Evolutionary conservation across 2,329 filamentous ascomycete genomes (phyloP).

Genomic region (Ascochyta viciae-villosae): DNA sequence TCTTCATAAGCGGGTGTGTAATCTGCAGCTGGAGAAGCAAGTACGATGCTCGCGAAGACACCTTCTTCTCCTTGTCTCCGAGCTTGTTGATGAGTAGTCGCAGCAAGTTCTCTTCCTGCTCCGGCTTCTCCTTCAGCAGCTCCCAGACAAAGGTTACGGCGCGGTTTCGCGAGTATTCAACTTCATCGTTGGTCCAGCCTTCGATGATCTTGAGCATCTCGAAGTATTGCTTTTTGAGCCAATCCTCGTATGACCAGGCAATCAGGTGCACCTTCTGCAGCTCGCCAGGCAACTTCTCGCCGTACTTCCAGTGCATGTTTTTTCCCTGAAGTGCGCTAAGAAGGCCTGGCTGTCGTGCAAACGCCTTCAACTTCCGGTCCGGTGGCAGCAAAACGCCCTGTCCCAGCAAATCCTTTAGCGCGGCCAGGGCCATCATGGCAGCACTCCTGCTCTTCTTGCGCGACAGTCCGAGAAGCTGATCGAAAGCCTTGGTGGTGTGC

Average conservation of each 20-base stretch:
- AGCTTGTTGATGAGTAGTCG: constrained; percentile 95
- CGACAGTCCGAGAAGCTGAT: constrained; percentile 81
- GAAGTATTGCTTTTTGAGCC: constrained; percentile 93
- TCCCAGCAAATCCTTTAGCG: constrained; percentile 91
- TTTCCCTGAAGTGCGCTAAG: constrained; percentile 72
- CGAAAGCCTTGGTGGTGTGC: constrained; percentile 89
- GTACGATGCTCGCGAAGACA: constrained; percentile 91
- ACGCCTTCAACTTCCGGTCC: constrained; percentile 80
- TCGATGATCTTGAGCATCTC: constrained; percentile 91
- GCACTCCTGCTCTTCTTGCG: constrained; percentile 93
- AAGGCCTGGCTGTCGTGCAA: constrained; percentile 80
- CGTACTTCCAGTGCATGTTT: constrained; percentile 68
- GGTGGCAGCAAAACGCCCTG: constrained; percentile 84
- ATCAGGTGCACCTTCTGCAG: constrained; percentile 81
- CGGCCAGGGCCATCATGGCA: constrained; percentile 89
- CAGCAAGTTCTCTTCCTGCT: constrained; percentile 94
- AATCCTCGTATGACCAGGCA: constrained; percentile 91
- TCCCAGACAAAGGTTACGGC: constrained; percentile 92
- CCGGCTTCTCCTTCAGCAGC: constrained; percentile 91
- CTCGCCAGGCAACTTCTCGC: constrained; percentile 75
- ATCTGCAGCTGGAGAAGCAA: constrained; percentile 89
- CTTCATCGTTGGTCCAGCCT: constrained; percentile 91
- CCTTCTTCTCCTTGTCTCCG: constrained; percentile 93
- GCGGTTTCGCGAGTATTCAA: constrained; percentile 88
- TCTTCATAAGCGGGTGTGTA: constrained; percentile 92